Evolutionary conservation across 148 eudicot genomes (phyloP).

Genomic region (Persicaria maculosa): DNA sequence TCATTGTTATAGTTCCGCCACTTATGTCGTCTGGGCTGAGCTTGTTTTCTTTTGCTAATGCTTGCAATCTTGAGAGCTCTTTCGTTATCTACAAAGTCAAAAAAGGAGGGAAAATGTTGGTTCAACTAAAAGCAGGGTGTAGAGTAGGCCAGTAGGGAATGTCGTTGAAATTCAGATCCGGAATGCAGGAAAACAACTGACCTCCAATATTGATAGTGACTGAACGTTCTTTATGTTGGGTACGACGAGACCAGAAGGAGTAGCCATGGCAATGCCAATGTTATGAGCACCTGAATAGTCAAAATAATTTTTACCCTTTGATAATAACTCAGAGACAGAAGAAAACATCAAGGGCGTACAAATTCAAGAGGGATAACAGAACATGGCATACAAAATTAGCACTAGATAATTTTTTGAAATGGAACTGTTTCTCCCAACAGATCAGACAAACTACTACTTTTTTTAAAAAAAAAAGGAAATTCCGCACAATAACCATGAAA

Average conservation of each 20-base stretch:
- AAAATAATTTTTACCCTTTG: not conserved
- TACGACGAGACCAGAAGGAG: slow-evolving; percentile 85
- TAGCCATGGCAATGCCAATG: slow-evolving; percentile 97
- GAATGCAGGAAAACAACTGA: slow-evolving; percentile 20
- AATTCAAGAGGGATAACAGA: not conserved
- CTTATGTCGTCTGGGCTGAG: slow-evolving; percentile 68
- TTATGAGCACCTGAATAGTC: slow-evolving; percentile 63
- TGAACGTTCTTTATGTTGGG: slow-evolving; percentile 93
- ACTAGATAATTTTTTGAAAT: not conserved
- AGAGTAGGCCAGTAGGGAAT: not conserved
- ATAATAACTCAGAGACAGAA: not conserved
- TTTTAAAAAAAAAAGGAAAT: too few species aligned
- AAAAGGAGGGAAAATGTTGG: not conserved
- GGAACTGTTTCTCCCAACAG: not conserved
- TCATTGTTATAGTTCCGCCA: slow-evolving; percentile 85
- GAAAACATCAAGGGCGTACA: not conserved
- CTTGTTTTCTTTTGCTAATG: slow-evolving; percentile 69
- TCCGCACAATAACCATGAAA: too few species aligned
- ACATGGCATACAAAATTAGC: not conserved
- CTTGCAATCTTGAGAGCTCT: slow-evolving; percentile 69
- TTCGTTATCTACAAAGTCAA: slow-evolving; percentile 52
- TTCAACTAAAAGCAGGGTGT: not conserved
- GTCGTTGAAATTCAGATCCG: not conserved
- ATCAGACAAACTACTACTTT: too few species aligned
- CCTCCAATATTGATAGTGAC: slow-evolving; percentile 79